A percentile compares a stretch with the other conserved stretches of the same genome.
These are phyloP conservation scores for Cytidiella melzeri DNA, from an alignment of 768 basidiomycete genomes.

Conservation along the genomic window DNA sequence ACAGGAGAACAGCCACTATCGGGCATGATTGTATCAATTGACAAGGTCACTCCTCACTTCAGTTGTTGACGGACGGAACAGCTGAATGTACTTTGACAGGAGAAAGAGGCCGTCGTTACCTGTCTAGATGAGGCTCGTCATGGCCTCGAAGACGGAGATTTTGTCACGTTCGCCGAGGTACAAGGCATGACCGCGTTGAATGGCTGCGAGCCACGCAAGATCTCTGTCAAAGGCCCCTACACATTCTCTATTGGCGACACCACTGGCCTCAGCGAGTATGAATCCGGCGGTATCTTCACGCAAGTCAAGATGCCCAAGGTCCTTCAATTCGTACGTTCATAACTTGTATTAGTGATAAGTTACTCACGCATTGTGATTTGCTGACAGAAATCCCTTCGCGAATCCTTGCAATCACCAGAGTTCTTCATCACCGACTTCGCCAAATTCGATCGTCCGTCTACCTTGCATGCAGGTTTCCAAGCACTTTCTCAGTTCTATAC, in stretches of 20 bases:
- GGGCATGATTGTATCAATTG: constrained; percentile 96
- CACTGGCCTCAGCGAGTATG: constrained; percentile 67
- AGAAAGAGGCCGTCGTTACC: constrained; percentile 86
- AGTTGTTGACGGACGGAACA: background rate
- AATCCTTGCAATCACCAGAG: constrained; percentile 78
- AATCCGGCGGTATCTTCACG: constrained; percentile 88
- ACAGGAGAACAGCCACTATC: constrained; percentile 92
- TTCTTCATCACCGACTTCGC: constrained; percentile 94
- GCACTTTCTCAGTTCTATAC: constrained; percentile 77
- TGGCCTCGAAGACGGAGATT: constrained; percentile 98
- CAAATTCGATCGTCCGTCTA: constrained; percentile 89
- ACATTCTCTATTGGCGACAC: constrained; percentile 97
- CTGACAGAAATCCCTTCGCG: constrained; percentile 94
- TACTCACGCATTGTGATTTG: background rate
- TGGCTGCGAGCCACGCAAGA: constrained; percentile 83
- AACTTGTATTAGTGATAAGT: constrained; percentile 6
- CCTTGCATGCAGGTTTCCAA: constrained; percentile 92
- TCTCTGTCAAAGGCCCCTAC: constrained; percentile 94
- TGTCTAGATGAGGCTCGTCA: constrained; percentile 96
- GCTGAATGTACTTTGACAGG: constrained; percentile 46
- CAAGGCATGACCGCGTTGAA: constrained; percentile 93
- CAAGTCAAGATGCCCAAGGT: constrained; percentile 99
- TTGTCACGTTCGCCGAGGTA: constrained; percentile 92
- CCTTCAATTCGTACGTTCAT: constrained; percentile 75
- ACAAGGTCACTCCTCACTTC: constrained; percentile 49